Evolutionary conservation across 495 filamentous ascomycete species (phyloP).

Genomic region (Patellaria atrata): DNA sequence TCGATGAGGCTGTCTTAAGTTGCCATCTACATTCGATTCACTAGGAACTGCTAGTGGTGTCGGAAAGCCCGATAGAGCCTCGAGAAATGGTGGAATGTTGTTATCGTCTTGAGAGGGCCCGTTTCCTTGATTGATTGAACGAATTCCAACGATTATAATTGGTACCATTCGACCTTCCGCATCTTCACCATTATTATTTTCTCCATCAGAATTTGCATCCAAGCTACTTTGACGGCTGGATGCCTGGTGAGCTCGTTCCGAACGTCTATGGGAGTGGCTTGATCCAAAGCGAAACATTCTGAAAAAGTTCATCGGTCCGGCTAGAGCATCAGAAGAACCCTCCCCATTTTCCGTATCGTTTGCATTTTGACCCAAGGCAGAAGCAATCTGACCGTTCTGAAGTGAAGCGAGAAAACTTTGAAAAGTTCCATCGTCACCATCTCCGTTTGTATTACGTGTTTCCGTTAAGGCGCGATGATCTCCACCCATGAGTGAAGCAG

Average conservation of each 20-base stretch:
- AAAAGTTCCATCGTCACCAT: slow-evolving; percentile 32
- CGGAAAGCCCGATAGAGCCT: slow-evolving; percentile 38
- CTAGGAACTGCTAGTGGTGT: slow-evolving; percentile 22
- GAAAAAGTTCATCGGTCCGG: slow-evolving; percentile 32
- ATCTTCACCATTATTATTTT: slow-evolving; percentile 34
- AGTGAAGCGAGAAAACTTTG: slow-evolving; percentile 31
- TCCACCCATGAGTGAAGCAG: slow-evolving; percentile 32
- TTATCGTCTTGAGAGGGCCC: slow-evolving; percentile 33
- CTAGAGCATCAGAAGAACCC: slow-evolving; percentile 14
- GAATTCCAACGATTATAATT: slow-evolving; percentile 58
- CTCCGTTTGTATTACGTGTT: slow-evolving; percentile 23
- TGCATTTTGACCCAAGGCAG: slow-evolving; percentile 26
- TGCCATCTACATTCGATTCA: slow-evolving; percentile 24
- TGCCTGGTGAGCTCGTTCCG: slow-evolving; percentile 4
- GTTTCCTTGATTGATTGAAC: slow-evolving; percentile 46
- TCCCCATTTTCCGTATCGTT: slow-evolving; percentile 17
- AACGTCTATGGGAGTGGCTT: slow-evolving; percentile 10
- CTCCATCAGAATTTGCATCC: slow-evolving; percentile 20
- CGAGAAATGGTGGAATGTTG: slow-evolving; percentile 43
- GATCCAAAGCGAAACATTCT: slow-evolving; percentile 34
- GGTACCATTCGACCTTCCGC: slow-evolving; percentile 48
- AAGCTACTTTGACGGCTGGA: slow-evolving; percentile 8
- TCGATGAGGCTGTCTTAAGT: slow-evolving; percentile 29
- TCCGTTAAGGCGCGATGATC: slow-evolving; percentile 27
- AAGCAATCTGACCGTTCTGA: slow-evolving; percentile 32